phyloP scores from a whole-genome alignment of 352 stramenopile genomes.

The Phytopythium sindhum region DNA sequence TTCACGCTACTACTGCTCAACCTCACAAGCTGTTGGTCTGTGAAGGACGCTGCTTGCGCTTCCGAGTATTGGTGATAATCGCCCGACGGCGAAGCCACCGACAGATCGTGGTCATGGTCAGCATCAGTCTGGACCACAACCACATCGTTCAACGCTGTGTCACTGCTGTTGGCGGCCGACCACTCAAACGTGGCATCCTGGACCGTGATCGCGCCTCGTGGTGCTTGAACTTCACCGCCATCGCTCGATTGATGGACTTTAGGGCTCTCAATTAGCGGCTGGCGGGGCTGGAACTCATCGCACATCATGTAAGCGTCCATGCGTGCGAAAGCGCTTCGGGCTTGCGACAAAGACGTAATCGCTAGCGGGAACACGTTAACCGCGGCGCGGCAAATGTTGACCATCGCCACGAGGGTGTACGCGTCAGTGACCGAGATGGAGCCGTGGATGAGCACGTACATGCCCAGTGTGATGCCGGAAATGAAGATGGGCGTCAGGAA shows the following conservation, averaged over 20 bases:
- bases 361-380: conserved; percentile 21
- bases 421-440: conserved; percentile 22
- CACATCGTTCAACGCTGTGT: not conserved
- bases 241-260: not conserved
- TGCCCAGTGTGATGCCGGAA: conserved; percentile 18
- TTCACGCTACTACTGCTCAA: not conserved
- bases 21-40: not conserved
- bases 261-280: not conserved
- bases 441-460: conserved; percentile 23
- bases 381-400: conserved; percentile 26
- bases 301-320: conserved; percentile 21
- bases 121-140: not conserved
- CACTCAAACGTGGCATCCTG: not conserved
- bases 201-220: conserved; percentile 1
- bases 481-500: conserved; percentile 35
- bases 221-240: conserved; percentile 2
- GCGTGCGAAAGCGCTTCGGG: conserved; percentile 14
- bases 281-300: conserved; percentile 10
- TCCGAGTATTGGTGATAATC: not conserved
- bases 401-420: conserved; percentile 29
- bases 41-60: too few relatives aligned
- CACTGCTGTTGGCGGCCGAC: not conserved
- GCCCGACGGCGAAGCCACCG: not conserved
- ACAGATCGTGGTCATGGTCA: not conserved
- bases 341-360: conserved; percentile 20